Percentiles rank a stretch among this genome's conserved stretches.
These are phyloP conservation scores for Scenedesmus sp. DNA, from an alignment of 163 green algal species.

Conservation along the genomic window DNA sequence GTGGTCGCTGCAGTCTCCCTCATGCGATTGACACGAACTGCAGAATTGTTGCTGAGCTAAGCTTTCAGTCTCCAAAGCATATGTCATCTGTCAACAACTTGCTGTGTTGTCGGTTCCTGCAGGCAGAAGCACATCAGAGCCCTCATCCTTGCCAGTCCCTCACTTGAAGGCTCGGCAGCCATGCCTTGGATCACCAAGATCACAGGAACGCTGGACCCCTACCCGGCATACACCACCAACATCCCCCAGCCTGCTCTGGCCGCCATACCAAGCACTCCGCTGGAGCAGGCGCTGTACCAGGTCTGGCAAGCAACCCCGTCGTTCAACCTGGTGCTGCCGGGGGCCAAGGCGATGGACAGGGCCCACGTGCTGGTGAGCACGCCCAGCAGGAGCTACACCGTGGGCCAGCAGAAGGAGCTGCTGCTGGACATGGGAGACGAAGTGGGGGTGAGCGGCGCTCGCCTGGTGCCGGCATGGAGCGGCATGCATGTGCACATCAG, in stretches of 20 bases:
- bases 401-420: constrained; percentile 12
- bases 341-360: neutral
- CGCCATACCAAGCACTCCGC: neutral
- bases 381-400: neutral
- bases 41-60: no score
- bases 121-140: neutral
- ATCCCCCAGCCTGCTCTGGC: neutral
- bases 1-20: no score
- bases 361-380: neutral
- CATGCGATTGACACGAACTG: no score
- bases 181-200: neutral
- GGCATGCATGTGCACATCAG: no score
- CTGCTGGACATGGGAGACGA: constrained; percentile 11
- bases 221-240: neutral
- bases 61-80: no score
- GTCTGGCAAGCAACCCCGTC: neutral
- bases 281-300: neutral
- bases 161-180: neutral
- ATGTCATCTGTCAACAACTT: neutral
- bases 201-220: neutral
- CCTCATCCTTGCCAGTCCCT: neutral
- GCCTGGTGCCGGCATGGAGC: no score
- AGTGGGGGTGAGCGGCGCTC: neutral
- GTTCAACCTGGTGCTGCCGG: neutral
- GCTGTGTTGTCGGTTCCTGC: neutral